Conservation (phyloP, 805 yeast species). For the Nakazawaea anatomiae region DNA sequence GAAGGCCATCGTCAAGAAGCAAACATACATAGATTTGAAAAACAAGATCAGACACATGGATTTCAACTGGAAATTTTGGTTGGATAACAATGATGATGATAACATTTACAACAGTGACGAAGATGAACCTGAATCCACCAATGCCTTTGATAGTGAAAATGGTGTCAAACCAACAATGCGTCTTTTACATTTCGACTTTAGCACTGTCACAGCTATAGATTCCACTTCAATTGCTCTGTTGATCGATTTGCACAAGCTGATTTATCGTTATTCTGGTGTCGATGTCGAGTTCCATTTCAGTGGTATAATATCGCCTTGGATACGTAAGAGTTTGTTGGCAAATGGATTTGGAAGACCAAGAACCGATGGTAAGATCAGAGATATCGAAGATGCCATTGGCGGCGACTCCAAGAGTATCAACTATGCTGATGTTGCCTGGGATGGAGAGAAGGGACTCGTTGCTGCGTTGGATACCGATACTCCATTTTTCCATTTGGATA, state of each 20-base stretch:
- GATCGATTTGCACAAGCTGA: constrained; percentile 67
- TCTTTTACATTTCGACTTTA: constrained; percentile 75
- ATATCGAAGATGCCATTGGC: constrained; percentile 12
- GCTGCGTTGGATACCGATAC: constrained; percentile 61
- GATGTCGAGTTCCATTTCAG: constrained; percentile 88
- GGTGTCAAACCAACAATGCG: constrained; percentile 61
- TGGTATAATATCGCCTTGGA: constrained; percentile 84
- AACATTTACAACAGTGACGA: constrained; percentile 16
- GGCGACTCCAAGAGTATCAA: neutral
- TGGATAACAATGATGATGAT: constrained; percentile 11
- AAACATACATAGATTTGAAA: constrained; percentile 12
- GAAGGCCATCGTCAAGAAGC: neutral
- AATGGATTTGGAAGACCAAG: constrained; percentile 61
- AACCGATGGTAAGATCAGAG: constrained; percentile 28
- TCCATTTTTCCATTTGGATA: constrained; percentile 75
- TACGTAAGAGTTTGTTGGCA: constrained; percentile 65
- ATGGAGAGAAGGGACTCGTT: constrained; percentile 13
- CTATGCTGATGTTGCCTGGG: constrained; percentile 18
- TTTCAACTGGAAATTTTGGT: constrained; percentile 6
- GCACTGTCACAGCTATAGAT: constrained; percentile 70
- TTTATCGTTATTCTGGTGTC: constrained; percentile 69
- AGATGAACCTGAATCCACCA: constrained; percentile 9
- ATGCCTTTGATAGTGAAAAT: constrained; percentile 13
- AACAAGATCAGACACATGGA: constrained; percentile 5
- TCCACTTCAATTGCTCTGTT: constrained; percentile 75